A percentile compares a stretch with the other conserved stretches of the same genome.
Conservation (phyloP, 306 rosid species). For the Canavalia gladiata region DNA sequence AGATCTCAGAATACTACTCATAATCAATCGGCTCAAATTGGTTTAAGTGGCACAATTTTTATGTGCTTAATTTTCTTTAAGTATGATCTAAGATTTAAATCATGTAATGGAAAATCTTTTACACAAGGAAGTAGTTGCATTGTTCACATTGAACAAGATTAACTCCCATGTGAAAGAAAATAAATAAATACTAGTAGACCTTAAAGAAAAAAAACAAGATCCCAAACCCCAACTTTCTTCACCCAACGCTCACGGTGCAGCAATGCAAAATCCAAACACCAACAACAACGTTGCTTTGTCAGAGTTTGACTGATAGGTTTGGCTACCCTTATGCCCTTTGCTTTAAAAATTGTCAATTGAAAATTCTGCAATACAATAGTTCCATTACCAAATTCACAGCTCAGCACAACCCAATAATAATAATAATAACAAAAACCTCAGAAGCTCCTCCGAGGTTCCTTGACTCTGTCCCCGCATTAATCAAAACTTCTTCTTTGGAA, state of each 20-base stretch:
- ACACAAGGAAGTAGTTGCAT: too few species aligned
- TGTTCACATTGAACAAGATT: too few species aligned
- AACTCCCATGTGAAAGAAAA: too few species aligned
- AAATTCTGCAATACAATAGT: background rate
- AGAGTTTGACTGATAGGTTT: slow-evolving; percentile 1
- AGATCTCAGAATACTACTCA: too few species aligned
- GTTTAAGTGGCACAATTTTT: too few species aligned
- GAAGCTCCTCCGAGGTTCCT: slow-evolving; percentile 5
- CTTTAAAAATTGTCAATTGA: background rate
- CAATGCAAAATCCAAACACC: background rate
- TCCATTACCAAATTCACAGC: background rate
- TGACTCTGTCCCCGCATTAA: slow-evolving; percentile 32
- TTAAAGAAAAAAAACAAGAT: too few species aligned
- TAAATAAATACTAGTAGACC: too few species aligned
- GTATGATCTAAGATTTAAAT: too few species aligned
- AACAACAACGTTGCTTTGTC: background rate
- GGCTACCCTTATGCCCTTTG: slow-evolving; percentile 8
- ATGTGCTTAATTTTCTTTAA: too few species aligned
- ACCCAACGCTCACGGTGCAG: background rate
- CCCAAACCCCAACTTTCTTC: too few species aligned
- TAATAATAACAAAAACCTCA: background rate
- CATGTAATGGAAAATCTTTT: too few species aligned
- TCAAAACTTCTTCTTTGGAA: slow-evolving; percentile 12
- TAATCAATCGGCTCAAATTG: too few species aligned
- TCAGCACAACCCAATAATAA: slow-evolving; percentile 2